Conservation (phyloP, 345 rosid genomes). For the Dipteronia dyeriana region DNA sequence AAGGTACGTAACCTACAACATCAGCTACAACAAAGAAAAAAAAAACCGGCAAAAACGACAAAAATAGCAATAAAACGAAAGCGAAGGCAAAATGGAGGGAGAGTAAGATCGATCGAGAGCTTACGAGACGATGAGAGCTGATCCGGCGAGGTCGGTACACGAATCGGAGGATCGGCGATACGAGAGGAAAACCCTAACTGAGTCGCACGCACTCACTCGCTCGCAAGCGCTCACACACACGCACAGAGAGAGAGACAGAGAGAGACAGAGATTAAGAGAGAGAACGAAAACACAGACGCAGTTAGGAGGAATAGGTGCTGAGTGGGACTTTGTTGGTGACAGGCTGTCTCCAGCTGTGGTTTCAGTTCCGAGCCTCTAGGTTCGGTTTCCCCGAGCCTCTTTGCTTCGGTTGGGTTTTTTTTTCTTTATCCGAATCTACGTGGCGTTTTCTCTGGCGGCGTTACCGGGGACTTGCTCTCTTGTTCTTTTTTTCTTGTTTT, state of each 20-base stretch:
- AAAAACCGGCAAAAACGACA: neutral
- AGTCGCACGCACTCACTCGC: neutral
- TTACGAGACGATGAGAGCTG: constrained; percentile 57
- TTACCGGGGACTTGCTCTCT: constrained; percentile 33
- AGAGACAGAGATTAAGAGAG: constrained; percentile 16
- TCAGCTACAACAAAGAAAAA: neutral
- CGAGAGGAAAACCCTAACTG: constrained; percentile 50
- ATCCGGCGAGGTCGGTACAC: constrained; percentile 37
- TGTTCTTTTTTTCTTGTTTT: constrained; percentile 6
- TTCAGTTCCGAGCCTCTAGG: constrained; percentile 48
- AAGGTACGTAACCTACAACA: neutral
- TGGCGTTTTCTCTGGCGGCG: constrained; percentile 45
- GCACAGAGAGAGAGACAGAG: constrained; percentile 4
- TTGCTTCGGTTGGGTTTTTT: constrained; percentile 18
- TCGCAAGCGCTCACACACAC: constrained; percentile 22
- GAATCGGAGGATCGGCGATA: constrained; percentile 22
- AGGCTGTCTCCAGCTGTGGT: constrained; percentile 99
- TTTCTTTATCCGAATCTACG: constrained; percentile 33
- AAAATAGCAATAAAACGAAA: neutral
- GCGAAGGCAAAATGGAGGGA: neutral
- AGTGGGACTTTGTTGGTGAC: constrained; percentile 98
- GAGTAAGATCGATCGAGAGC: constrained; percentile 38
- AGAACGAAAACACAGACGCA: constrained; percentile 30
- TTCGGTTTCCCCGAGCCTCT: constrained; percentile 27
- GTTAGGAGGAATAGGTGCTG: constrained; percentile 49